Percentiles rank a stretch among this genome's conserved stretches.
Evolutionary conservation across 2,329 filamentous ascomycete genomes (phyloP).

Genomic region (Periglandula ipomoeae): DNA sequence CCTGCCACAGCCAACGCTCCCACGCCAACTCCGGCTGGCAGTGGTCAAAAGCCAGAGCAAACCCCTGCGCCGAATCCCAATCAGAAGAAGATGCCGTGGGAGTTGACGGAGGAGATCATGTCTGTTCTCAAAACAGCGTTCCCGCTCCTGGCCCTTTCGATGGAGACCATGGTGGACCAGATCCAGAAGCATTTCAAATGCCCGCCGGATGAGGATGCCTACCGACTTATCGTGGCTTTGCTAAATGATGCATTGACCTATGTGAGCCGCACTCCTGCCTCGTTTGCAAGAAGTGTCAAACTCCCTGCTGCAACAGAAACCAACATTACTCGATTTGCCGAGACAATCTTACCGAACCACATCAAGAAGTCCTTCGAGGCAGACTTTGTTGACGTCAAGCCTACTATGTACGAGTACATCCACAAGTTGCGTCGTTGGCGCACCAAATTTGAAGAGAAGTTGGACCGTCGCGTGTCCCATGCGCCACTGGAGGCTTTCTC

Average conservation of each 20-base stretch:
- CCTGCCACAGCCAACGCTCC: conserved; percentile 18
- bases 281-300: conserved; percentile 86
- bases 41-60: conserved; percentile 16
- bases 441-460: conserved; percentile 95
- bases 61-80: conserved; percentile 8
- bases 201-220: conserved; percentile 94
- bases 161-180: conserved; percentile 99
- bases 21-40: conserved; percentile 11
- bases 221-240: conserved; percentile 91
- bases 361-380: conserved; percentile 94
- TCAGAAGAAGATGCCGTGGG: conserved; percentile 80
- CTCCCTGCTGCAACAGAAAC: conserved; percentile 83
- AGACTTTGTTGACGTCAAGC: conserved; percentile 93
- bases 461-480: conserved; percentile 70
- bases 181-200: conserved; percentile 99
- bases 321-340: conserved; percentile 93
- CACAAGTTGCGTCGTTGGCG: conserved; percentile 93
- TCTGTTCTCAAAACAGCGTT: conserved; percentile 94
- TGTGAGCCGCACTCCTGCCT: conserved; percentile 75
- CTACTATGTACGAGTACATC: conserved; percentile 97
- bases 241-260: conserved; percentile 93
- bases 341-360: conserved; percentile 88
- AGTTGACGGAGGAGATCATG: conserved; percentile 92
- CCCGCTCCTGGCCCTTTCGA: conserved; percentile 86
- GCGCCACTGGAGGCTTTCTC: conserved; percentile 78